Base-by-base conservation (phyloP, 805 yeast species). In the Jamesozyma lodderae region DNA sequence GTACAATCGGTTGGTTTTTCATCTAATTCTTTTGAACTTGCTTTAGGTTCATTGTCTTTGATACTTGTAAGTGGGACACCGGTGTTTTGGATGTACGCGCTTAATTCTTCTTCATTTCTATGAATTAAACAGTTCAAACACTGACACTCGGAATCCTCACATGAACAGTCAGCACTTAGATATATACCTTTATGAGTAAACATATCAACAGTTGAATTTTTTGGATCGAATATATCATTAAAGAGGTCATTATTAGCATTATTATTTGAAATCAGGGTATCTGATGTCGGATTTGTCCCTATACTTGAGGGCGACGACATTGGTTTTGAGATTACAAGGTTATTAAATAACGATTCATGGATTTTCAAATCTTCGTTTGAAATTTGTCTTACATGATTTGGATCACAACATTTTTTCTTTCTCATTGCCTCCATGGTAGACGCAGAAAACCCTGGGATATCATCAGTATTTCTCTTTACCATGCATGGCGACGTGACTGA, bases 71-170 rank as follows among this genome's bases (percentile, higher is more conserved):
- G 33, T 0, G 60, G 61, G 1, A 57, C 53, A 11, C 60, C 60
- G 35, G 59, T 54, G 28, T 50, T 45, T 28, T 47, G 48, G 15
- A 60, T 52, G 34, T 57, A 60, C 5, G 40, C 26, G 18, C 51
- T 50, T 11, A 60, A 29, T 41, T 60, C 64, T 6, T 49, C 56
- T 31, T 60, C 64, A 38, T 56, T 51, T 41, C 64, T 52, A 38
- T 60, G 64, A 6, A 60, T 48, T 15, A 60, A 35, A 41, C 64
- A 60, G 30, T 59, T 59, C 11, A 53, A 46, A 40, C 64, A 60
- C 25, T 35, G 48, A 41, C 64, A 60, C 20, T 48, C 44, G 21
- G 46, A 55, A 36, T 54, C 62, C 4, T 44, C 45, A 44, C 64
- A 60, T 8, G 59, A 51, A 40, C 64, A 60, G 18, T 53, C 48